These are phyloP conservation scores for Fusarium miscanthi DNA, from an alignment of 2,329 filamentous ascomycete species.

Conservation along the genomic window DNA sequence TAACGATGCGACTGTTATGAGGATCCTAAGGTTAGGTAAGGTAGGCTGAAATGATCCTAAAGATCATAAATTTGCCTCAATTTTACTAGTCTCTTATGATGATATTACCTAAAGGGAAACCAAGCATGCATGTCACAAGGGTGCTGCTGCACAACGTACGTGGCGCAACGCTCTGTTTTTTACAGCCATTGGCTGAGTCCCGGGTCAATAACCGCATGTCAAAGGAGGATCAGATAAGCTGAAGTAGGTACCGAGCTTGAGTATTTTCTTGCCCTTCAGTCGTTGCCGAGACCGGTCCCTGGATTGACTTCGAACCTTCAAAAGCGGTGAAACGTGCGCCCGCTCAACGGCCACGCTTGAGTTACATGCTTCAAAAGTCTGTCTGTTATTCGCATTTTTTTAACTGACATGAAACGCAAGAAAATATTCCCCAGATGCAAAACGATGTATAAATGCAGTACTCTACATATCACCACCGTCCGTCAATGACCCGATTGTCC, in stretches of 20 bases:
- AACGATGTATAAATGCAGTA: neutral
- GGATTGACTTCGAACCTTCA: neutral
- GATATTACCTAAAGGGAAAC: neutral
- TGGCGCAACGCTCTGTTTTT: neutral
- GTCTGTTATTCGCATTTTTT: neutral
- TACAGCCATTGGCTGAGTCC: neutral
- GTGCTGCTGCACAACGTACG: neutral
- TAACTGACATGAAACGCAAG: neutral
- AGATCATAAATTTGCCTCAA: neutral
- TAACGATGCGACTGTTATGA: too few species aligned
- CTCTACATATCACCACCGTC: neutral
- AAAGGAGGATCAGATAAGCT: neutral
- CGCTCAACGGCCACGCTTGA: neutral
- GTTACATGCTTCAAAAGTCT: neutral
- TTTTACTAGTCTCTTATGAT: neutral
- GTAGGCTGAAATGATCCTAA: neutral
- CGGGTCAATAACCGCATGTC: neutral
- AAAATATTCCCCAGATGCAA: neutral
- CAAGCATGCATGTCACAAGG: rapidly evolving
- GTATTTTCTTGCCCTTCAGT: neutral
- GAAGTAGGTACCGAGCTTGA: neutral
- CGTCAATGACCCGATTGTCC: neutral
- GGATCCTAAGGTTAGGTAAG: neutral
- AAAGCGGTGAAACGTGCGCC: neutral
- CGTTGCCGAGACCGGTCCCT: neutral